phyloP scores from a whole-genome alignment of 306 rosid genomes.

The Acacia crassicarpa region DNA sequence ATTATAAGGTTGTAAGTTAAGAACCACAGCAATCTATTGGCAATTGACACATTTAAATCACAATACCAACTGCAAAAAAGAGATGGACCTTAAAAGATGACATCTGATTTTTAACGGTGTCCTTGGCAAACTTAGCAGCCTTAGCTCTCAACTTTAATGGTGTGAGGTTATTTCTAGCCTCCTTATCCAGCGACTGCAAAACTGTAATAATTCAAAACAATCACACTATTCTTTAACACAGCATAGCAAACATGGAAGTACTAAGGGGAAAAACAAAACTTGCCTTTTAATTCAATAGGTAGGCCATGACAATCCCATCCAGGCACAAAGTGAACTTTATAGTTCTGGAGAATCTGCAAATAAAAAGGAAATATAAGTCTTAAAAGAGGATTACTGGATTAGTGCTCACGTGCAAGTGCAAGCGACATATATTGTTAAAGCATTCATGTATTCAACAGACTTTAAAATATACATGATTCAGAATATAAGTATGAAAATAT shows the following conservation, averaged over 20 bases:
- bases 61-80: slow-evolving; percentile 23
- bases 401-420: slow-evolving; percentile 7
- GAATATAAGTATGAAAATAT: slow-evolving; percentile 10
- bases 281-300: slow-evolving; percentile 98
- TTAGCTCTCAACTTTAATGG: slow-evolving; percentile 90
- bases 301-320: slow-evolving; percentile 99
- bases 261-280: slow-evolving; percentile 35
- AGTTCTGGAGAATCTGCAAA: slow-evolving; percentile 89
- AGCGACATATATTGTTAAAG: slow-evolving; percentile 10
- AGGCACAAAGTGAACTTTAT: slow-evolving; percentile 87
- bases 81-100: slow-evolving; percentile 81
- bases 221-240: slow-evolving; percentile 10
- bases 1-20: neutral
- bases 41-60: neutral
- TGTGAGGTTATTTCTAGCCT: slow-evolving; percentile 76
- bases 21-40: neutral
- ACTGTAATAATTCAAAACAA: slow-evolving; percentile 67
- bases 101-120: slow-evolving; percentile 88
- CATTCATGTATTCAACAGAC: neutral
- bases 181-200: slow-evolving; percentile 92
- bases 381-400: slow-evolving; percentile 6
- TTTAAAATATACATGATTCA: slow-evolving; percentile 11
- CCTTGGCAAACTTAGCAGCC: slow-evolving; percentile 96
- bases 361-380: slow-evolving; percentile 19
- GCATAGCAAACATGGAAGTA: slow-evolving; percentile 6